phyloP scores from a whole-genome alignment of 1,284 basidiomycete species.

The Mycena citricolor region DNA sequence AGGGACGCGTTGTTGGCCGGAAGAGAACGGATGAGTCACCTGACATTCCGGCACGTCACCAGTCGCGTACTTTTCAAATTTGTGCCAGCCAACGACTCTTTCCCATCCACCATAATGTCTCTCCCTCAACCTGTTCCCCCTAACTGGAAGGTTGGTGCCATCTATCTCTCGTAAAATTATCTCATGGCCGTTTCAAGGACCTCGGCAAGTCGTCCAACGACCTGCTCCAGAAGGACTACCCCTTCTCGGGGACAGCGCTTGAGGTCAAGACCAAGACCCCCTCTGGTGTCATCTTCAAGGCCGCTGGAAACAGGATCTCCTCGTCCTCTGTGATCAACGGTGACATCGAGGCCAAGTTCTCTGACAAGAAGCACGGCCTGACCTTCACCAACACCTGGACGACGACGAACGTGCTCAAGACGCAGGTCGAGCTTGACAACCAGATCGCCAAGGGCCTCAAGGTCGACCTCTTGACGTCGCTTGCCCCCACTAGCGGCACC shows the following conservation, averaged over 20 bases:
- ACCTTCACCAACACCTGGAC: constrained; percentile 95
- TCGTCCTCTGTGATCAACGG: constrained; percentile 74
- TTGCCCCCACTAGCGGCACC: constrained; percentile 83
- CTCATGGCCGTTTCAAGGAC: constrained; percentile 52
- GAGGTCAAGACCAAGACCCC: constrained; percentile 97
- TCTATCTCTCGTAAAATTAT: neutral
- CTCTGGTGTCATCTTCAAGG: constrained; percentile 87
- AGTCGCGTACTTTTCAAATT: no score
- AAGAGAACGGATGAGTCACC: no score
- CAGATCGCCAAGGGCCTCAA: constrained; percentile 98
- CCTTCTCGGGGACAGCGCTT: constrained; percentile 75
- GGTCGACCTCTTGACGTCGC: constrained; percentile 85
- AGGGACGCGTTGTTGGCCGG: no score
- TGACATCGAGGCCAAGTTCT: constrained; percentile 91
- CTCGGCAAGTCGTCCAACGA: constrained; percentile 98
- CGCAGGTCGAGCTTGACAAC: constrained; percentile 95
- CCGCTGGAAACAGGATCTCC: constrained; percentile 75
- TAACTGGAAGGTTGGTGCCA: constrained; percentile 84
- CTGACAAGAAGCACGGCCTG: constrained; percentile 86
- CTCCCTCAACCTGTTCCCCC: constrained; percentile 89
- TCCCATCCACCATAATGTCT: constrained; percentile 54
- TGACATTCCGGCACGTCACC: no score
- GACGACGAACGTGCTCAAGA: constrained; percentile 88
- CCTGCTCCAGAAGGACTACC: constrained; percentile 93
- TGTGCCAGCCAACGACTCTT: constrained; percentile 1